phyloP scores from a whole-genome alignment of 768 basidiomycete genomes.

The Strobilomyces echinocephalus region DNA sequence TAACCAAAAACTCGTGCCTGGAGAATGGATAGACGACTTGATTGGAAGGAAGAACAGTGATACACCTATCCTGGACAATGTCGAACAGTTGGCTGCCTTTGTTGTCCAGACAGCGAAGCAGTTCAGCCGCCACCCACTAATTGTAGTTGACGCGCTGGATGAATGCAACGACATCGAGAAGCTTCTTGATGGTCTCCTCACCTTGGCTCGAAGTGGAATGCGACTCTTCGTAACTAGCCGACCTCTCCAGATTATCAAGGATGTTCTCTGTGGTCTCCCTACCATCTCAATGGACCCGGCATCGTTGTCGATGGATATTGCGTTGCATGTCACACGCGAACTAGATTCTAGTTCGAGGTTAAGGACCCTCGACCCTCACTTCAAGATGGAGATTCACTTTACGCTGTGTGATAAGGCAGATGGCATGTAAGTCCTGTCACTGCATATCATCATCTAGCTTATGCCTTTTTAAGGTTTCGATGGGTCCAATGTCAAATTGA shows the following conservation, averaged over 20 bases:
- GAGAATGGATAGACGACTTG: neutral
- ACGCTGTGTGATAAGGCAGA: neutral
- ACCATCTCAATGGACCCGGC: neutral
- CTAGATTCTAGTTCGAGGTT: neutral
- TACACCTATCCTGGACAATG: neutral
- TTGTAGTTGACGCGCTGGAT: slow-evolving; percentile 1
- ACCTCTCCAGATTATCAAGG: neutral
- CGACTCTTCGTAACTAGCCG: neutral
- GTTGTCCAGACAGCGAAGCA: neutral
- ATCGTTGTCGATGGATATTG: neutral
- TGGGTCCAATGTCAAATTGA: neutral
- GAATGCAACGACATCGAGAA: neutral
- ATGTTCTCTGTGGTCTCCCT: neutral
- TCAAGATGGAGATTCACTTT: neutral
- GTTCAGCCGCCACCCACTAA: neutral
- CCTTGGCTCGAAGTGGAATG: neutral
- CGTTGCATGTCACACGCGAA: neutral
- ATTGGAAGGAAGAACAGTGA: neutral
- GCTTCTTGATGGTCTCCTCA: neutral
- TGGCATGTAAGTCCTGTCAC: neutral
- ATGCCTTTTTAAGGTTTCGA: neutral
- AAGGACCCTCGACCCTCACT: neutral
- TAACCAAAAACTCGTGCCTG: neutral
- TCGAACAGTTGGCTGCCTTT: neutral
- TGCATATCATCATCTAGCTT: neutral